Evolutionary conservation across 2,329 filamentous ascomycete genomes (phyloP), one percentile per base, ranked within the genome.

Genomic region (Colletotrichum cereale): DNA sequence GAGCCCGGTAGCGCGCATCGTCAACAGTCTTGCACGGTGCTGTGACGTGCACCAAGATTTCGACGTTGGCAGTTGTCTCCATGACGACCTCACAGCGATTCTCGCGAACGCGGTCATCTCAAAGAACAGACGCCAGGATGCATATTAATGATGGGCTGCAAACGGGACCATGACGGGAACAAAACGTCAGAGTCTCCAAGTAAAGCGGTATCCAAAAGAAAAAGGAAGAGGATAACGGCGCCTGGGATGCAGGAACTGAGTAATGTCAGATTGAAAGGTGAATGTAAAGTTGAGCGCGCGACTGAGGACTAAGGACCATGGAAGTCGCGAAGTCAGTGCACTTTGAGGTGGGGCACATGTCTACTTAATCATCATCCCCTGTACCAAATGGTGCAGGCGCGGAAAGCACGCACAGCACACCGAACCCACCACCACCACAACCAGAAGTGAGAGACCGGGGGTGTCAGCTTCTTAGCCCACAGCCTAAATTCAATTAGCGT

Each of bases 21-120:
- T 89, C 86, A 14, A 76, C 74, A 29, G 82, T 79, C 48, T 78
- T 83, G 75, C 86, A 85, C 8, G 87, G 86, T 38, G 88, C 88
- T 14, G 85, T 78, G 66, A 88, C 83, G 76, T 90, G 88, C 62
- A 89, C 84, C 55, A 90, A 81, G 55, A 90, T 87, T 79, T 90
- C 87, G 62, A 84, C 80, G 70, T 85, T 79, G n/a, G 53, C 53
- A 42, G 47, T 48, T 50, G 60, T 67, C 64, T 72, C 71, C 71
- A 72, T 72, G 62, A 62, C 56, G 62, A 66, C 67, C 50, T 36
- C 47, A 26, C 55, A 50, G 40, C 18, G n/a, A 16, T 16, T 36
- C 18, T 44, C 18, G 42, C 29, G 24, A 55, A n/a, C 12, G 14
- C 42, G 21, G 21, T 62, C 65, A 72, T 72, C 47, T 69, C 58